Evolutionary conservation across 192 early-diverging fungal genomes (phyloP).

Genomic region (Umbelopsis ramanniana): DNA sequence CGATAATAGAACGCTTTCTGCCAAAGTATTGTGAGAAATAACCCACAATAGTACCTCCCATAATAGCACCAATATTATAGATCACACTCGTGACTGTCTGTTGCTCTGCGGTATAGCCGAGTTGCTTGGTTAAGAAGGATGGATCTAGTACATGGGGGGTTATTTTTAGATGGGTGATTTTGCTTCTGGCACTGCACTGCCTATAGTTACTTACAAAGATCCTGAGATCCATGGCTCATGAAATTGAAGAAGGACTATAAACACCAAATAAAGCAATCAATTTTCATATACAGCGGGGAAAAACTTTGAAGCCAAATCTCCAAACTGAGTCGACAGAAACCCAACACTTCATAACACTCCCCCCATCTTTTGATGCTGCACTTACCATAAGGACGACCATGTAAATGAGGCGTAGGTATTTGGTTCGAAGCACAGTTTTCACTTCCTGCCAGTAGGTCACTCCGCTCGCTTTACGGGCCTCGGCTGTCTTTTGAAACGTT

Average conservation of each 20-base stretch:
- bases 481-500: no score
- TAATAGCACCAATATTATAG: slow-evolving; percentile 68
- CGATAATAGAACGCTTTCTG: slow-evolving; percentile 60
- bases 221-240: slow-evolving; percentile 70
- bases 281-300: background rate
- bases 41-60: slow-evolving; percentile 61
- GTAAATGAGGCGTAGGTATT: slow-evolving; percentile 62
- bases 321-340: no score
- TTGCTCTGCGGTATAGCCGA: no score
- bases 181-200: no score
- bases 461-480: no score
- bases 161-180: no score
- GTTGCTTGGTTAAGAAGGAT: slow-evolving; percentile 45
- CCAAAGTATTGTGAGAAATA: slow-evolving; percentile 73
- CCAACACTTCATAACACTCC: no score
- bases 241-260: slow-evolving; percentile 55
- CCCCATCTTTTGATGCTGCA: background rate
- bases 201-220: slow-evolving; percentile 41
- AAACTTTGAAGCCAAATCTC: background rate
- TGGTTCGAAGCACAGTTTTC: slow-evolving; percentile 35
- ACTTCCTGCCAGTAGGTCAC: slow-evolving; percentile 16
- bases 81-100: no score
- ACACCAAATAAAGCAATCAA: no score
- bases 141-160: no score
- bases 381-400: slow-evolving; percentile 58